Evolutionary conservation across 2,329 filamentous ascomycete genomes (phyloP), one percentile per base, ranked within the genome.

Genomic region (Diaporthe sp.): DNA sequence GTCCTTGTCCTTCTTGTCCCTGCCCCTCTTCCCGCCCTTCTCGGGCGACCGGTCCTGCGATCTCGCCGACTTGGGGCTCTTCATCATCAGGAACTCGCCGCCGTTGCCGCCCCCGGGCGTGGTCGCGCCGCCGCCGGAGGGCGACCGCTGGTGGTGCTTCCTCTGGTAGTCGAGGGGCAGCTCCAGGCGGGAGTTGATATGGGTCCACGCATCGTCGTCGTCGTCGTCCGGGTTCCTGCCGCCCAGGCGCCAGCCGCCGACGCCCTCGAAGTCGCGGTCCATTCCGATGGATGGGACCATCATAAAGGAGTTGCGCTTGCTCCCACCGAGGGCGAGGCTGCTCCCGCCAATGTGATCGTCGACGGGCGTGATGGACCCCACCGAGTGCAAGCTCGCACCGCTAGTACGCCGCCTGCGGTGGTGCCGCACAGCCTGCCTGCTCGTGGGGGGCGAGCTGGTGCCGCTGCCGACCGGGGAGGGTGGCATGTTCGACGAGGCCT

Each of bases 161-260:
- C 78, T 75, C 62, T 82, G 79, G 34, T 86, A 82, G 76, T 89
- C 87, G 9, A 82, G 80, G 0, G 87, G 87, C 19, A 89, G 80
- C 77, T 89, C 87, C 10, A 89, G 83, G 15, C 88, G 83, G 1
- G 88, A 88, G 78, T 89, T 89, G 77, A 90, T 88, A 59, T 85
- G 87, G 25, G 86, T 87, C 88, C 89, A 90, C 44, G 85, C 78
- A 6, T 78, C 81, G 46, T 85, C 83, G 57, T 87, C 83, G 37
- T 87, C 83, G 39, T 89, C 87, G 72, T 88, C 85, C 53, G 85
- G 78, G 4, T 78, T 81, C 53, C 83, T 83, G 53, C 87, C 83
- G 44, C 89, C 86, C 77, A 90, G 77, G 65, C 89, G 84, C 89
- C 90, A 92, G 3, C 90, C 90, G 25, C 90, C 90, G 2, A 92